These are phyloP conservation scores for Coemansia nantahalensis DNA, from an alignment of 192 early-diverging fungal genomes.

Conservation along the genomic window DNA sequence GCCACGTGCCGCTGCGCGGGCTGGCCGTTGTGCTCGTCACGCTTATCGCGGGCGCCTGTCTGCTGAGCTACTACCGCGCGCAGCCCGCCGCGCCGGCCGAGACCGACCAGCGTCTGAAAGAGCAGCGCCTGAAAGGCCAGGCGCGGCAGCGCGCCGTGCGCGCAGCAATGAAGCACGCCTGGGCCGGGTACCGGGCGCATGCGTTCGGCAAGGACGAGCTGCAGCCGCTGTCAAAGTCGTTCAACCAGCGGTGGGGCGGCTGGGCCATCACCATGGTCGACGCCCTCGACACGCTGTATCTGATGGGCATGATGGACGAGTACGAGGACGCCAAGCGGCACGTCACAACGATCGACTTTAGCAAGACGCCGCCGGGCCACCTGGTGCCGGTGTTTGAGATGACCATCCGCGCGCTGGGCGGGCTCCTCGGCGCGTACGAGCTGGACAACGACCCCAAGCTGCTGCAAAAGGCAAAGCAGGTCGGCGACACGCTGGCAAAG, in stretches of 20 bases:
- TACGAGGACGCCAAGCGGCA: slow-evolving; percentile 66
- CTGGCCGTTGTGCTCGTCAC: too few relatives aligned
- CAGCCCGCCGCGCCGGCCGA: not conserved
- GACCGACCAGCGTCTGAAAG: slow-evolving; percentile 4
- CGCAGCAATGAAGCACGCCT: slow-evolving; percentile 44
- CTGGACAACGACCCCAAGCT: slow-evolving; percentile 63
- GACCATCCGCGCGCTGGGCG: slow-evolving; percentile 83
- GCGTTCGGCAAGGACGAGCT: slow-evolving; percentile 53
- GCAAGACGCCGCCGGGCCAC: slow-evolving; percentile 2
- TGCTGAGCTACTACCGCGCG: too few relatives aligned
- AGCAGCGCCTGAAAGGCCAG: slow-evolving; percentile 15
- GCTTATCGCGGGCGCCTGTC: too few relatives aligned
- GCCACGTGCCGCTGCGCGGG: too few relatives aligned
- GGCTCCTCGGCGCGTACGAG: slow-evolving; percentile 77
- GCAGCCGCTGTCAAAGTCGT: slow-evolving; percentile 24
- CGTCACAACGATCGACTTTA: slow-evolving; percentile 61
- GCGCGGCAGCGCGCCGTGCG: slow-evolving; percentile 38
- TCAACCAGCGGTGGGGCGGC: slow-evolving; percentile 55
- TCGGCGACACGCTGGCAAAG: slow-evolving; percentile 67
- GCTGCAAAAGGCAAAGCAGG: slow-evolving; percentile 69
- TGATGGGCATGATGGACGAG: slow-evolving; percentile 76
- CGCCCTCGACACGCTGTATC: slow-evolving; percentile 75
- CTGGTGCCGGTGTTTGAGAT: slow-evolving; percentile 67
- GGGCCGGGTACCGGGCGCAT: slow-evolving; percentile 35
- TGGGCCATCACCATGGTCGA: slow-evolving; percentile 85